Evolutionary conservation across 2,329 filamentous ascomycete species (phyloP).

Genomic region (Achaetomium macrosporum): DNA sequence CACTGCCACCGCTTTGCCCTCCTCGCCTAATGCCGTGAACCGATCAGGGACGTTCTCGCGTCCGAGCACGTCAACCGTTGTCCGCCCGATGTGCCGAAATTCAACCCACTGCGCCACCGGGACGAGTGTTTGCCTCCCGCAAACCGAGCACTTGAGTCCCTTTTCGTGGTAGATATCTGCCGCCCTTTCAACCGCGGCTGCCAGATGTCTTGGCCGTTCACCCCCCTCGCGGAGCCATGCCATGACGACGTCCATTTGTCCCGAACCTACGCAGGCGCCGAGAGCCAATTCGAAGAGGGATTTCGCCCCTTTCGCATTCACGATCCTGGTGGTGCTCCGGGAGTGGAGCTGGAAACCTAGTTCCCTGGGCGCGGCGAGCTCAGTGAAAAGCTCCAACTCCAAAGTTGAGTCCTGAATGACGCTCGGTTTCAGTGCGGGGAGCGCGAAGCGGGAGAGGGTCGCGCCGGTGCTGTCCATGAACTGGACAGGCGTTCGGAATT

Average conservation of each 20-base stretch:
- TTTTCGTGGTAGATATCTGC: conserved; percentile 41
- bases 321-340: background rate
- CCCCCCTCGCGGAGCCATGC: conserved; percentile 9
- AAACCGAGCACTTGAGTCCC: conserved; percentile 47
- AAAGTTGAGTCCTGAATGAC: background rate
- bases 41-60: conserved; percentile 17
- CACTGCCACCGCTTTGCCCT: conserved; percentile 33
- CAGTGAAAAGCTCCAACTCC: conserved; percentile 20
- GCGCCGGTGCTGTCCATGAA: conserved; percentile 24
- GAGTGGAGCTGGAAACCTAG: background rate
- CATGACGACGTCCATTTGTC: conserved; percentile 37
- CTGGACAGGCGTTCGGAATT: conserved; percentile 28
- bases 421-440: conserved; percentile 5
- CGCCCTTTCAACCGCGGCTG: conserved; percentile 36
- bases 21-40: conserved; percentile 24
- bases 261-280: conserved; percentile 35
- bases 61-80: conserved; percentile 18
- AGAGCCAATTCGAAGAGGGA: conserved; percentile 49
- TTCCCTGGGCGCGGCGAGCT: conserved; percentile 16
- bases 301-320: conserved; percentile 31
- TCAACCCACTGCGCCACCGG: conserved; percentile 57
- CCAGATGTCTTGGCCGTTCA: conserved; percentile 29
- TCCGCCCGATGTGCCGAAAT: conserved; percentile 45
- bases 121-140: conserved; percentile 42
- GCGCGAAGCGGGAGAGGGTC: conserved; percentile 23